phyloP scores from a whole-genome alignment of 768 basidiomycete genomes.

The Nidularia pulvinata region DNA sequence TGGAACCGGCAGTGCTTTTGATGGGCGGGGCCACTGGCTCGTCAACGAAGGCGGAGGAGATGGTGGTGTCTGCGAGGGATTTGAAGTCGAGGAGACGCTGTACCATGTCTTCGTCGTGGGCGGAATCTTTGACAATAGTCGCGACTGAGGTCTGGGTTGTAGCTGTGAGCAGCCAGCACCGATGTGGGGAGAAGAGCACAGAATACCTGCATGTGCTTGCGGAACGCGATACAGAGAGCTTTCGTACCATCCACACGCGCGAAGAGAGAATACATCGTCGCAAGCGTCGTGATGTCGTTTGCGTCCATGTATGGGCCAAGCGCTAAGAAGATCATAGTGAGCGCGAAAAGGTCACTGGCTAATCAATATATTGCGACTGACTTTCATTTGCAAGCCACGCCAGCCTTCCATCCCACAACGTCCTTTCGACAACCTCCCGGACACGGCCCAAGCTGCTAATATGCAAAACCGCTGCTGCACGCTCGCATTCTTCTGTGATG shows the following conservation, averaged over 20 bases:
- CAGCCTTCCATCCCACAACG: slow-evolving; percentile 41
- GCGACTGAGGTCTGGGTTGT: slow-evolving; percentile 49
- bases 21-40: slow-evolving; percentile 19
- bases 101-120: slow-evolving; percentile 79
- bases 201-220: slow-evolving; percentile 55
- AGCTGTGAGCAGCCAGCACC: not conserved
- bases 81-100: slow-evolving; percentile 70
- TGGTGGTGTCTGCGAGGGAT: slow-evolving; percentile 47
- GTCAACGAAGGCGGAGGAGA: slow-evolving; percentile 51
- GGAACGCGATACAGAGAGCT: slow-evolving; percentile 61
- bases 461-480: slow-evolving; percentile 49
- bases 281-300: slow-evolving; percentile 40
- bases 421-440: slow-evolving; percentile 50
- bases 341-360: not conserved
- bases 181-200: not conserved
- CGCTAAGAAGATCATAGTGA: slow-evolving; percentile 22
- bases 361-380: slow-evolving; percentile 8
- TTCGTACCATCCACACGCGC: slow-evolving; percentile 53
- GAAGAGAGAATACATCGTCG: slow-evolving; percentile 62
- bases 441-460: slow-evolving; percentile 48
- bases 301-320: slow-evolving; percentile 50
- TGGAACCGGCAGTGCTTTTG: slow-evolving; percentile 13
- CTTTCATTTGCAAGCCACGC: slow-evolving; percentile 35
- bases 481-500: slow-evolving; percentile 56
- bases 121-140: slow-evolving; percentile 62